Base-by-base conservation (phyloP, 2,329 filamentous ascomycete species). In the Sclerotinia sclerotiorum region DNA sequence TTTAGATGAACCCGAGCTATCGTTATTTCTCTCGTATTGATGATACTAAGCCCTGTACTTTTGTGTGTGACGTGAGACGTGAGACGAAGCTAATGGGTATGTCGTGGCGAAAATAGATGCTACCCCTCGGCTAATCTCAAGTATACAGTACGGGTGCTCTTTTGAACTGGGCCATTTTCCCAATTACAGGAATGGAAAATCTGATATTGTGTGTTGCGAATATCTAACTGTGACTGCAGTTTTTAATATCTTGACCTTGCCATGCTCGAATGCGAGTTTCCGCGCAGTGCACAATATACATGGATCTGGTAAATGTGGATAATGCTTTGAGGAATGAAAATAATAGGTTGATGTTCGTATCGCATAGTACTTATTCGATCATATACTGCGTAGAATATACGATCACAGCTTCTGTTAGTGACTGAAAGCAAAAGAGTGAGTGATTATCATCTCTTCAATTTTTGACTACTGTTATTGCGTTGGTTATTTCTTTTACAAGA, bases 121-220 rank as follows among this genome's bases (percentile, higher is more conserved):
- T 61, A 48, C 19, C 32, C 4, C 11, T 61, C 21, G 44, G 57
- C 15, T 49, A 61, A 10, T 7, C 11, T 15, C 2, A 61, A 5
- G 27, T 44, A 35, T 3, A 21, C 2, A 21, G 4, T 27, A 2
- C 29, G 17, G 17, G 5, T 19, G 17, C 3, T 35, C 7, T 35
- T 21, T 8, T 17, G 21, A 1, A 55, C 29, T 55, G 6, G 3
- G 10, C 27, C n/a, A 0, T 21, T 55, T 21, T 7, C n/a, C 27
- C 10, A 8, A 2, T 54, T 19, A 13, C 3, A 49, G 8, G 11
- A 39, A 39, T 39, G 11, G 10, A 39, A 39, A 39, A 39, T 2
- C 5, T 2, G 8, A 24, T 1, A 4, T 2, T 0, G 0, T 17
- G n/a, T 8, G 3, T 24, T 7, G 21, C 11, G 5, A 24, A 15